These are phyloP conservation scores for Simmondsia chinensis DNA, from an alignment of 148 eudicot genomes.

Conservation along the genomic window DNA sequence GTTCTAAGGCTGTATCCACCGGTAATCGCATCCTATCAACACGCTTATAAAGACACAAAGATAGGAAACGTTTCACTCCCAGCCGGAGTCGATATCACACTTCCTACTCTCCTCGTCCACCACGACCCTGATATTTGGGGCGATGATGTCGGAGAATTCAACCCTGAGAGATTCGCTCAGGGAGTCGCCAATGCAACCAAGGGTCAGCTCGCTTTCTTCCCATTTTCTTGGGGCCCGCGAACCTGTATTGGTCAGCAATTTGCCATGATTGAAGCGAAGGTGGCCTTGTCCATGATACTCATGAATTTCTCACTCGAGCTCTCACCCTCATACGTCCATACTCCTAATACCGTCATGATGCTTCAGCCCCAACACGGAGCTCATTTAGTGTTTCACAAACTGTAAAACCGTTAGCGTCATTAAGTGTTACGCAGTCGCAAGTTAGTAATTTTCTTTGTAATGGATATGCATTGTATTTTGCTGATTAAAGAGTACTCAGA, in stretches of 20 bases:
- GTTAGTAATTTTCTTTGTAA: too few species aligned
- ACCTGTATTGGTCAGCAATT: slow-evolving; percentile 43
- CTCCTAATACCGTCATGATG: slow-evolving; percentile 38
- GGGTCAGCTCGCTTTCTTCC: slow-evolving; percentile 32
- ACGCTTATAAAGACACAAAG: slow-evolving; percentile 21
- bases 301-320: slow-evolving; percentile 33
- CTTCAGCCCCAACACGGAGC: slow-evolving; percentile 61
- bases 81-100: slow-evolving; percentile 31
- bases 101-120: slow-evolving; percentile 34
- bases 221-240: slow-evolving; percentile 45
- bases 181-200: slow-evolving; percentile 36
- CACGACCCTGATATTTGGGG: slow-evolving; percentile 47
- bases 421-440: too few species aligned
- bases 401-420: too few species aligned
- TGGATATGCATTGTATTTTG: too few species aligned
- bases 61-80: slow-evolving; percentile 31
- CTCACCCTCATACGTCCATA: slow-evolving; percentile 46
- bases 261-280: slow-evolving; percentile 40
- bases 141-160: slow-evolving; percentile 33
- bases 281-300: slow-evolving; percentile 37
- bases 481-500: too few species aligned
- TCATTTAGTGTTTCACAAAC: slow-evolving; percentile 31
- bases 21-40: slow-evolving; percentile 27
- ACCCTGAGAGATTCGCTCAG: slow-evolving; percentile 39
- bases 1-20: slow-evolving; percentile 46